These are phyloP conservation scores for Neophaeococcomyces aloes DNA, from an alignment of 2,329 filamentous ascomycete genomes.

Conservation along the genomic window DNA sequence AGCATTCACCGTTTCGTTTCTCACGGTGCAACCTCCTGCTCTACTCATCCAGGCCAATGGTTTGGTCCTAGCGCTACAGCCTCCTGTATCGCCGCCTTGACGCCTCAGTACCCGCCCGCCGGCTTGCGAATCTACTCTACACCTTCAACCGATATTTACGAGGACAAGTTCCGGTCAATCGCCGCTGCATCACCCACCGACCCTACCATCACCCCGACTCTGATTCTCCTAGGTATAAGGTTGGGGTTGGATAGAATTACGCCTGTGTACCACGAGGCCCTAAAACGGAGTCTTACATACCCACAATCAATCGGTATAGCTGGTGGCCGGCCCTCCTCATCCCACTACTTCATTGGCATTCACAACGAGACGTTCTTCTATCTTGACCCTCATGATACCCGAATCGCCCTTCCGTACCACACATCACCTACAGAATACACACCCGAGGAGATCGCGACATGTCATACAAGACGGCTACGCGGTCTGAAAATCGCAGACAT, in stretches of 20 bases:
- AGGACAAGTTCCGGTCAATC: constrained; percentile 72
- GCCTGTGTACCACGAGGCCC: constrained; percentile 87
- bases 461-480: constrained; percentile 76
- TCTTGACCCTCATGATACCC: constrained; percentile 82
- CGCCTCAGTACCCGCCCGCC: constrained; percentile 51
- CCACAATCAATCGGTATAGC: constrained; percentile 92
- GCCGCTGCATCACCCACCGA: constrained; percentile 48
- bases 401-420: constrained; percentile 60
- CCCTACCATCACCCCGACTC: constrained; percentile 66
- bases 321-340: constrained; percentile 84
- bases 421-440: constrained; percentile 43
- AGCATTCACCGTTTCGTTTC: constrained; percentile 91
- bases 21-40: constrained; percentile 75
- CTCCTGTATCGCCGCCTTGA: constrained; percentile 77
- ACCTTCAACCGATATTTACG: constrained; percentile 85
- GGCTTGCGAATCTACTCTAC: constrained; percentile 76
- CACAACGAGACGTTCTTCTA: constrained; percentile 81
- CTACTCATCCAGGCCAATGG: constrained; percentile 94
- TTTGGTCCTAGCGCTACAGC: constrained; percentile 97
- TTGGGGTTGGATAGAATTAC: constrained; percentile 92
- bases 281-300: constrained; percentile 74
- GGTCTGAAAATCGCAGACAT: constrained; percentile 79
- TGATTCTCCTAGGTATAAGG: constrained; percentile 79
- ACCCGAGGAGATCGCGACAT: constrained; percentile 64
- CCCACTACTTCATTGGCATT: constrained; percentile 63